Conservation (phyloP, 176 grass and related monocot genomes). For the Otatea glauca region DNA sequence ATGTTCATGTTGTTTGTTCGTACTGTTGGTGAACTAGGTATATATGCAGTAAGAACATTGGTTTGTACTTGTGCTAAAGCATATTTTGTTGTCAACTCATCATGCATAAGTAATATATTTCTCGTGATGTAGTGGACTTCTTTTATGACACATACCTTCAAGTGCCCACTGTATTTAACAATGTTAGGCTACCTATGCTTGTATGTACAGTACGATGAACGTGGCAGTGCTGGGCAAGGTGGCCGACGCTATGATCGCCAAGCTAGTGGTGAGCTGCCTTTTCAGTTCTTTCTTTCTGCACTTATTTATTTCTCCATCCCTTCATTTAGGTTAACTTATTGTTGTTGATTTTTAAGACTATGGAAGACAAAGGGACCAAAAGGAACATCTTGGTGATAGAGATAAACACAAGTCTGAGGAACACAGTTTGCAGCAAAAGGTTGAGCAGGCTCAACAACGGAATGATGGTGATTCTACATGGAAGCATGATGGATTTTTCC, state of each 20-base stretch:
- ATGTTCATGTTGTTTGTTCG: slow-evolving; percentile 15
- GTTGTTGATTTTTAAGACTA: slow-evolving; percentile 55
- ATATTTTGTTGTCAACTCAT: slow-evolving; percentile 27
- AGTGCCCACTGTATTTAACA: slow-evolving; percentile 77
- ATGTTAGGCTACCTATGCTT: slow-evolving; percentile 82
- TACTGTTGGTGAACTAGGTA: background rate
- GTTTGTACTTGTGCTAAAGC: slow-evolving; percentile 31
- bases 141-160: slow-evolving; percentile 52
- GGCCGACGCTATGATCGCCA: slow-evolving; percentile 60
- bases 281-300: slow-evolving; percentile 4
- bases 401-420: slow-evolving; percentile 37
- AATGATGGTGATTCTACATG: slow-evolving; percentile 51
- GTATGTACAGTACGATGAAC: slow-evolving; percentile 89
- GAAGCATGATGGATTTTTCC: slow-evolving; percentile 73
- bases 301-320: slow-evolving; percentile 32
- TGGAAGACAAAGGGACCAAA: slow-evolving; percentile 59
- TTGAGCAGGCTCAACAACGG: slow-evolving; percentile 41
- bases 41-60: slow-evolving; percentile 3
- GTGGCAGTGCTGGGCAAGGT: slow-evolving; percentile 69
- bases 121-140: slow-evolving; percentile 61
- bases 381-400: slow-evolving; percentile 51
- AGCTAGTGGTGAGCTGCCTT: slow-evolving; percentile 50
- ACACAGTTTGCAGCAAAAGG: slow-evolving; percentile 46
- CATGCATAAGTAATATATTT: slow-evolving; percentile 43
- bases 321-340: slow-evolving; percentile 30